Conservation (phyloP, 257 asterid species). For the Solanum piurae region DNA sequence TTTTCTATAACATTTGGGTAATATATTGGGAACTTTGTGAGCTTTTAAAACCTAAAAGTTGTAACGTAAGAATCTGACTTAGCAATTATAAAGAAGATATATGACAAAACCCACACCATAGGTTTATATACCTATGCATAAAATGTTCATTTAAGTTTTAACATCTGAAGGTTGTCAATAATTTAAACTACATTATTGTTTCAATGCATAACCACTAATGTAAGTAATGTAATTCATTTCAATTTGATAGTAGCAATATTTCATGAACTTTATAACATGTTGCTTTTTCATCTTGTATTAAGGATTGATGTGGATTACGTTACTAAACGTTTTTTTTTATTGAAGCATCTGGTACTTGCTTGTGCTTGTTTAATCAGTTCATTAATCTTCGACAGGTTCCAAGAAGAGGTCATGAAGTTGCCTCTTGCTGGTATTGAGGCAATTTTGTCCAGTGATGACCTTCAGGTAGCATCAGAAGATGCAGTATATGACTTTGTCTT, state of each 20-base stretch:
- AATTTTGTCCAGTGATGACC: conserved; percentile 17
- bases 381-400: conserved; percentile 8
- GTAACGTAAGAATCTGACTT: neutral
- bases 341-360: neutral
- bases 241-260: neutral
- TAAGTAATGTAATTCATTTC: neutral
- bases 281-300: neutral
- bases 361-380: neutral
- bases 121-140: neutral
- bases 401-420: conserved; percentile 13
- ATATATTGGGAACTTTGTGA: neutral
- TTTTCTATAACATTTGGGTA: neutral
- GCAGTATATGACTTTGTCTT: conserved; percentile 17
- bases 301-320: neutral
- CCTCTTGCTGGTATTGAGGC: conserved; percentile 25
- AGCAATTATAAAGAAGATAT: neutral
- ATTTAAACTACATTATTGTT: neutral
- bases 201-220: neutral
- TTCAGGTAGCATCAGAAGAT: conserved; percentile 22
- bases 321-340: neutral
- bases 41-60: neutral
- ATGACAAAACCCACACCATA: neutral
- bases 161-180: neutral
- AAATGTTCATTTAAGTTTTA: neutral
- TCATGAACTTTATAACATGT: neutral